Evolutionary conservation across 495 filamentous ascomycete species (phyloP).

Genomic region (Penicillium coffeae): DNA sequence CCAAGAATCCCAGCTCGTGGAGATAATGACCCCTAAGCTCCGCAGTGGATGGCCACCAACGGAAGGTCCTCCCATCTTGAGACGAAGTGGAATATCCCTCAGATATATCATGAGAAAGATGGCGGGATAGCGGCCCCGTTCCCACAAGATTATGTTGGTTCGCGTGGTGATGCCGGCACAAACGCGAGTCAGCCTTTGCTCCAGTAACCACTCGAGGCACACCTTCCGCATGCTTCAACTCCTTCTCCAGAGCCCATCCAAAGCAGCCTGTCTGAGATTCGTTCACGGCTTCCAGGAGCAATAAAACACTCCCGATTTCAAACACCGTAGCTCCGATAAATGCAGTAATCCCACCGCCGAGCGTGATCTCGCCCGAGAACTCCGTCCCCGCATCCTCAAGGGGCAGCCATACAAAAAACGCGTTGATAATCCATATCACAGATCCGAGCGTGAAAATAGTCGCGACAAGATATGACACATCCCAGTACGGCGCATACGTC

Average conservation of each 20-base stretch:
- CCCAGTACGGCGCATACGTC: slow-evolving; percentile 59
- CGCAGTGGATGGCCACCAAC: slow-evolving; percentile 56
- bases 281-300: slow-evolving; percentile 68
- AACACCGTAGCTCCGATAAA: slow-evolving; percentile 71
- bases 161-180: slow-evolving; percentile 54
- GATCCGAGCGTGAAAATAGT: slow-evolving; percentile 61
- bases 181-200: slow-evolving; percentile 18
- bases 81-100: slow-evolving; percentile 11
- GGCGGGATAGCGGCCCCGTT: slow-evolving; percentile 18
- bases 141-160: slow-evolving; percentile 44
- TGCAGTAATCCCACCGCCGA: slow-evolving; percentile 59
- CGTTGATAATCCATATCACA: slow-evolving; percentile 64
- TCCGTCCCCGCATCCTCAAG: slow-evolving; percentile 48
- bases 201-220: slow-evolving; percentile 3
- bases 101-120: background rate
- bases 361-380: slow-evolving; percentile 49
- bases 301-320: slow-evolving; percentile 59
- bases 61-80: slow-evolving; percentile 40
- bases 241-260: slow-evolving; percentile 62
- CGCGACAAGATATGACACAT: slow-evolving; percentile 66
- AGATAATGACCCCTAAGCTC: slow-evolving; percentile 62
- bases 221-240: slow-evolving; percentile 29
- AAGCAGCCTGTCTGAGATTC: slow-evolving; percentile 64
- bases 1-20: slow-evolving; percentile 65
- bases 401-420: slow-evolving; percentile 64